Conservation (phyloP, 2,329 filamentous ascomycete genomes). For the Ophiostoma ips region DNA sequence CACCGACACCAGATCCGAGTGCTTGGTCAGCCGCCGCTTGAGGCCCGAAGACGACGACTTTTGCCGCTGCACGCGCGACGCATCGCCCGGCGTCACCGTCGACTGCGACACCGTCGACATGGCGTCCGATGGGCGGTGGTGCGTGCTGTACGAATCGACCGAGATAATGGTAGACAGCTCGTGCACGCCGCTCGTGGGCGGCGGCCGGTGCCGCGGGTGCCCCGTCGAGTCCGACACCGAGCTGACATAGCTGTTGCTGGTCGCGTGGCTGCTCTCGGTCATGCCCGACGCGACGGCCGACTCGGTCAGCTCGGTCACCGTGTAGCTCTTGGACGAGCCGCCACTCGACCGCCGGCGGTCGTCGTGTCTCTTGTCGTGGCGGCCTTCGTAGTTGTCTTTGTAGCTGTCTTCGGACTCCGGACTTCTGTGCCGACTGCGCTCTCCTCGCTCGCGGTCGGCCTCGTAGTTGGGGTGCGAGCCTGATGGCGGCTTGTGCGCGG, state of each 20-base stretch:
- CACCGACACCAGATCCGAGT: conserved; percentile 88
- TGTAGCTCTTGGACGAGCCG: conserved; percentile 18
- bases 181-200: conserved; percentile 40
- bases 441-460: conserved; percentile 15
- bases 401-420: background rate
- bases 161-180: conserved; percentile 45
- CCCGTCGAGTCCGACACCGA: conserved; percentile 12
- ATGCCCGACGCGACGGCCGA: conserved; percentile 19
- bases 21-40: conserved; percentile 70
- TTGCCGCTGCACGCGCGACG: conserved; percentile 30
- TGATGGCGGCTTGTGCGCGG: conserved; percentile 26
- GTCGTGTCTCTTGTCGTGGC: conserved; percentile 8
- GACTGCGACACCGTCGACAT: conserved; percentile 35
- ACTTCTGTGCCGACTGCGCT: conserved; percentile 5
- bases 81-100: conserved; percentile 39
- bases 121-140: conserved; percentile 37
- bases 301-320: conserved; percentile 12
- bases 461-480: conserved; percentile 33
- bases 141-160: conserved; percentile 31
- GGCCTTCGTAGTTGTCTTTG: conserved; percentile 13
- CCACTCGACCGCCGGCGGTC: conserved; percentile 19
- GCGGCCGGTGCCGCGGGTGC: conserved; percentile 22
- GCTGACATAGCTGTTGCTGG: conserved; percentile 11
- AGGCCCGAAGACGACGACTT: conserved; percentile 34
- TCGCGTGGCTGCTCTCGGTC: conserved; percentile 13